Conservation (phyloP, 192 early-diverging fungal species). For the Lunasporangiospora selenospora region DNA sequence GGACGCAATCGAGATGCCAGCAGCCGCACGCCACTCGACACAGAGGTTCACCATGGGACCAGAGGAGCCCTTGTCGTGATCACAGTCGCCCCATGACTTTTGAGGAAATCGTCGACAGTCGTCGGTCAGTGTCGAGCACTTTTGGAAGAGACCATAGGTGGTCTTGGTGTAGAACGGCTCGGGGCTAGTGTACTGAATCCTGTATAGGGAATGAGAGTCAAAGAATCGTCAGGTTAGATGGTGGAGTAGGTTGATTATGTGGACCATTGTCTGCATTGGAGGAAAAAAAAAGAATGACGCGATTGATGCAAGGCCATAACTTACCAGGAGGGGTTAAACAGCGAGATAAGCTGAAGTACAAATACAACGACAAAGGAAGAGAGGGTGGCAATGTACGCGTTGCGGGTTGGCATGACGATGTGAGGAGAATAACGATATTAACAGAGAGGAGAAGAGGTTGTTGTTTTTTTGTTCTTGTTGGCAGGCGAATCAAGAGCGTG, state of each 20-base stretch:
- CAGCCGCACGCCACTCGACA: conserved; percentile 36
- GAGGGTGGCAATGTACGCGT: conserved; percentile 36
- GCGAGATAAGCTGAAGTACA: conserved; percentile 28
- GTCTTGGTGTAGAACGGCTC: conserved; percentile 30
- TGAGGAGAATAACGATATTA: not conserved
- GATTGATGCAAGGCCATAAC: not conserved
- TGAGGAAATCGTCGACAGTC: conserved; percentile 46
- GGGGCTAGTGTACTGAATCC: conserved; percentile 40
- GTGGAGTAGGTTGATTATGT: not conserved
- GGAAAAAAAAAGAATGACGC: not conserved
- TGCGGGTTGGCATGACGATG: conserved; percentile 32
- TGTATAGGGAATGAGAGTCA: not conserved
- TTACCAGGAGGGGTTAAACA: conserved; percentile 43
- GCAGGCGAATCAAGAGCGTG: no score
- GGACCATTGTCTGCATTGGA: not conserved
- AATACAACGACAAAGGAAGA: conserved; percentile 22
- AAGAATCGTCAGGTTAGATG: not conserved
- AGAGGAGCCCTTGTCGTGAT: conserved; percentile 21
- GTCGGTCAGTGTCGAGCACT: conserved; percentile 36
- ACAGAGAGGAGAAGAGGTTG: no score
- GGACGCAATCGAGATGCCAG: conserved; percentile 6
- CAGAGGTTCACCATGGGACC: conserved; percentile 26
- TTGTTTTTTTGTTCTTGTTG: no score
- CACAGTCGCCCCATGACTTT: conserved; percentile 45
- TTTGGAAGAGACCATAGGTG: conserved; percentile 45